Evolutionary conservation across 176 grass and related monocot genomes (phyloP).

Genomic region (Eragrostis curvula): DNA sequence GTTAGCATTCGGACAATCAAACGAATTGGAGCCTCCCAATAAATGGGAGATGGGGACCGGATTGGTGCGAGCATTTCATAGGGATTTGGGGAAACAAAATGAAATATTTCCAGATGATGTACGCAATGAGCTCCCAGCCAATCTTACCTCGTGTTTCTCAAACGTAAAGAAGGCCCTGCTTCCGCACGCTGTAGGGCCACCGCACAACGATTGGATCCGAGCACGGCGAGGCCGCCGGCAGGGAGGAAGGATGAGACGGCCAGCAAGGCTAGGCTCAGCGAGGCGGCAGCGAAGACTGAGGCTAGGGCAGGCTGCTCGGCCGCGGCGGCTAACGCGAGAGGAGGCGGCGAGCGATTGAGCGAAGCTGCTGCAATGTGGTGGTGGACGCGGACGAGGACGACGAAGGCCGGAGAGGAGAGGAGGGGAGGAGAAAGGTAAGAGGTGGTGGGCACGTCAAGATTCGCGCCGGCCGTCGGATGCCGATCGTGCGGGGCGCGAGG

Average conservation of each 20-base stretch:
- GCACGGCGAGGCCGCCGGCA: background rate
- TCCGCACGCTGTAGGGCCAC: background rate
- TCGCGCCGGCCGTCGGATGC: conserved; percentile 5
- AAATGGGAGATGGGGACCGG: background rate
- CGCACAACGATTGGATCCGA: background rate
- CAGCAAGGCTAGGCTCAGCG: background rate
- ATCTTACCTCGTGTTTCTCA: background rate
- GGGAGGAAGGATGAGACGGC: background rate
- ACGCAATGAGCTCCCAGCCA: background rate
- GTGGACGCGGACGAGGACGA: background rate
- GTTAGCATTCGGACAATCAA: background rate
- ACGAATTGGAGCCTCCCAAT: background rate
- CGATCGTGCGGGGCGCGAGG: conserved; percentile 17
- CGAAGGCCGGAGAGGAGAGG: background rate
- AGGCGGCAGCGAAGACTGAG: background rate
- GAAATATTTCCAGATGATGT: background rate
- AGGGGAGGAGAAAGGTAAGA: background rate
- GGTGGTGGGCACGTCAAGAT: conserved; percentile 30
- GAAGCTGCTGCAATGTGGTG: conserved; percentile 11
- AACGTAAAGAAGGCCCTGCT: background rate
- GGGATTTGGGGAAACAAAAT: background rate
- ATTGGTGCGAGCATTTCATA: background rate
- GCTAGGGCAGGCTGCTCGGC: background rate
- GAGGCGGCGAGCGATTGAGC: background rate
- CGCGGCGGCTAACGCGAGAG: background rate